phyloP scores from a whole-genome alignment of 371 early-diverging fungal genomes.

The Thermomucor indicae-seudaticae region DNA sequence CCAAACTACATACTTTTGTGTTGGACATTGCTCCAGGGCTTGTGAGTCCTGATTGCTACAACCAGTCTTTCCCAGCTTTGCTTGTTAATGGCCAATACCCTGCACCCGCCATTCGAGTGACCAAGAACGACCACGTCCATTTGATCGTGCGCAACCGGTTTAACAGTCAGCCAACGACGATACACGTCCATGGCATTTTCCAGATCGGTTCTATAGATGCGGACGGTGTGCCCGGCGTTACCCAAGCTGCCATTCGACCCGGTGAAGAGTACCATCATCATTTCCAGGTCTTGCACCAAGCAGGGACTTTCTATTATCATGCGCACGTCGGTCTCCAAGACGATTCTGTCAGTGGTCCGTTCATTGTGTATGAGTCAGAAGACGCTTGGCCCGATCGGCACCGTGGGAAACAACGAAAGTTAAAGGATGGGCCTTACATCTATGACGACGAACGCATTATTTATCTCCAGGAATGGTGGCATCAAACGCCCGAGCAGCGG shows the following conservation, averaged over 20 bases:
- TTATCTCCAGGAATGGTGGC: constrained; percentile 49
- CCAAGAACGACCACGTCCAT: constrained; percentile 32
- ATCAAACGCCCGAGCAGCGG: constrained; percentile 13
- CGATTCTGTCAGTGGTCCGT: constrained; percentile 41
- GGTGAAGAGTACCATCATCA: constrained; percentile 44
- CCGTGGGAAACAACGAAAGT: background rate
- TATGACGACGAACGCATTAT: constrained; percentile 45
- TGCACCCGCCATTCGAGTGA: constrained; percentile 38
- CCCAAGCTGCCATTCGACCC: constrained; percentile 51
- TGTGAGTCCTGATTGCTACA: constrained; percentile 24
- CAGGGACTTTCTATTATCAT: constrained; percentile 55
- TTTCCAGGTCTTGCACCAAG: constrained; percentile 33
- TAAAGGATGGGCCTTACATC: constrained; percentile 5
- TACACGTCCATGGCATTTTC: constrained; percentile 45
- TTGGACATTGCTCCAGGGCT: constrained; percentile 7
- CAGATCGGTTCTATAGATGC: constrained; percentile 27
- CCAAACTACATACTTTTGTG: constrained; percentile 6
- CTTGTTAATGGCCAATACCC: constrained; percentile 46
- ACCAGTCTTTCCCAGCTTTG: constrained; percentile 4
- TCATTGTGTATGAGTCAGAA: constrained; percentile 40
- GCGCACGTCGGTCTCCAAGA: constrained; percentile 42
- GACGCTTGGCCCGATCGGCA: constrained; percentile 9
- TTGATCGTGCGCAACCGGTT: constrained; percentile 35
- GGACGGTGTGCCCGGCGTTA: constrained; percentile 59
- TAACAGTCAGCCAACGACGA: constrained; percentile 6